Evolutionary conservation across 1,284 basidiomycete species (phyloP).

Genomic region (Trichosporon sp.): DNA sequence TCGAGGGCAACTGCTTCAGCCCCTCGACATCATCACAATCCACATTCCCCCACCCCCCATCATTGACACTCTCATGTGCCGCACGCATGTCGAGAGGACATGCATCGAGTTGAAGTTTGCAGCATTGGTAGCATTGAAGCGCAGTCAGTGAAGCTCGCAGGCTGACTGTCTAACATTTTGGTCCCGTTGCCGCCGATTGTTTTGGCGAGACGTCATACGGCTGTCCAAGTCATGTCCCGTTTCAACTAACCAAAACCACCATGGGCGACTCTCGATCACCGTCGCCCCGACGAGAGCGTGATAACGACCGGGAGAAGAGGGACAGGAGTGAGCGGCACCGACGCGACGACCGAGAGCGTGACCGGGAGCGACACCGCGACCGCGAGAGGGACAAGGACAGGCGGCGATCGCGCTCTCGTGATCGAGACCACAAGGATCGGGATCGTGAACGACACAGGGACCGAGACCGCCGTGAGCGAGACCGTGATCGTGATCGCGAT

Average conservation of each 20-base stretch:
- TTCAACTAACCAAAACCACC: neutral
- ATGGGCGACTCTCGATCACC: neutral
- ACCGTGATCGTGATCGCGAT: constrained; percentile 18
- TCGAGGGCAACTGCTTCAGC: constrained; percentile 2
- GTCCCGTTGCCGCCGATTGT: neutral
- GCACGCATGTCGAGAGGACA: constrained; percentile 3
- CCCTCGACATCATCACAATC: constrained; percentile 4
- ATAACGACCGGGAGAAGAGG: neutral
- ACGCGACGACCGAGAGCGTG: constrained; percentile 2
- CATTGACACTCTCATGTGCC: neutral
- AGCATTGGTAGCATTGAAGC: neutral
- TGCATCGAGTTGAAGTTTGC: constrained; percentile 1
- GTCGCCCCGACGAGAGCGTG: neutral
- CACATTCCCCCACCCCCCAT: neutral
- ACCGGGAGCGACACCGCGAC: neutral
- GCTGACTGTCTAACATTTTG: neutral
- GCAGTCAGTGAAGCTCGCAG: neutral
- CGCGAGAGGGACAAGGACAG: constrained; percentile 7
- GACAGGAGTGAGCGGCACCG: neutral
- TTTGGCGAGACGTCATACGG: neutral
- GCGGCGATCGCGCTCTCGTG: neutral
- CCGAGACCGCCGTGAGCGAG: constrained; percentile 10
- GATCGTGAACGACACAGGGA: constrained; percentile 10
- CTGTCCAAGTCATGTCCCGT: neutral
- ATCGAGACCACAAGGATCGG: constrained; percentile 2